Base-by-base conservation (phyloP, 768 basidiomycete genomes). In the Trametes sanguinea region DNA sequence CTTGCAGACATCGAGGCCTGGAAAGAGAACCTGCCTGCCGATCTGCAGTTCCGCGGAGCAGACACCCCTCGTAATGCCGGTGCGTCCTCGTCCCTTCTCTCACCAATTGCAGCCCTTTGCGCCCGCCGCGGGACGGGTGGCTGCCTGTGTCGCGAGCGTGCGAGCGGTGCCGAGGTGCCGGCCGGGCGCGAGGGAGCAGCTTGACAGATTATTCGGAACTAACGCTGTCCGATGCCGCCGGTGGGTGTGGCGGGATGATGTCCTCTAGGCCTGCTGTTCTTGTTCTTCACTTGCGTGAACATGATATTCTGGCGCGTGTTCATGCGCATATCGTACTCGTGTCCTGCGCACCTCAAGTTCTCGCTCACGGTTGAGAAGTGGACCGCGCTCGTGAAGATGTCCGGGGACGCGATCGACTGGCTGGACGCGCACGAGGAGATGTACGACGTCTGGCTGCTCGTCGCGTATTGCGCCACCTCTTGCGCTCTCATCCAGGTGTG, bases 221-320 rank as follows among this genome's bases (percentile, higher is more conserved):
- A 32, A 30, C 27, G 48, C 59, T 56, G 29, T 42, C 6, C 5
- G 44, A 37, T 48, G 37, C 39, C 40, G 39, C 48, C 33, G 44
- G 29, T 1, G 22, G 22, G 1, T 22, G 22, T 5, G 30, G 48
- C 46, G 42, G 37, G 22, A 37, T 2, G 35, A 6, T 11, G 2
- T 37, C 2, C 11, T 54, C 22, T 67, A 92, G 95, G 96, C 44
- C 78, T 97, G 57, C 79, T 99, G 27, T 95, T 97, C 74, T 75
- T 98, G 54, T 80, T 94, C 43, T 95, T 92, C 73, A 85, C 90
- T 33, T 94, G 92, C 70, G 87, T 98, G 46, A 89, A 87, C 67
- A 97, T 98, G 87, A 91, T 98, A 74, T 95, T 97, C 76, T 97
- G 94, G 88, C 89, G 96, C 52, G 94, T 97, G 35, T 98, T 98